Evolutionary conservation across 768 basidiomycete genomes (phyloP).

Genomic region (Cyathus striatus): DNA sequence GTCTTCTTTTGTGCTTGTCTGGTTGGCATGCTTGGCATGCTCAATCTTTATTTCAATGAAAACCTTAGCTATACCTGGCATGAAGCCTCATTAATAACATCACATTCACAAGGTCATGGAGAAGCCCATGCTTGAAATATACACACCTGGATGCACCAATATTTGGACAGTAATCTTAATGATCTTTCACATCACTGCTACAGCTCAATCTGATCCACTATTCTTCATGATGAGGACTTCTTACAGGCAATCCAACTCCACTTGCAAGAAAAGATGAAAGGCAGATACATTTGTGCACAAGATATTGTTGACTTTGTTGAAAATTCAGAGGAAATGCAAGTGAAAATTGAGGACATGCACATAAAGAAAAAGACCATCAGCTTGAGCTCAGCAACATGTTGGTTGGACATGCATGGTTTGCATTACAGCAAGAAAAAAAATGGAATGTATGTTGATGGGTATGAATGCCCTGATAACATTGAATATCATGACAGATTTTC

Average conservation of each 20-base stretch:
- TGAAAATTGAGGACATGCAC: not conserved
- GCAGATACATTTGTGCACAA: not conserved
- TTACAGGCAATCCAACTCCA: not conserved
- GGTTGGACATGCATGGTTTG: not conserved
- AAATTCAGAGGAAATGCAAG: not conserved
- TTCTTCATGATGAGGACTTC: not conserved
- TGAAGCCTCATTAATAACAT: not conserved
- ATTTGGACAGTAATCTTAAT: not conserved
- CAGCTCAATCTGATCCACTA: not conserved
- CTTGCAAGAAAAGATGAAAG: not conserved
- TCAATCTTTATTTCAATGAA: not conserved
- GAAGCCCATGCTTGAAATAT: not conserved
- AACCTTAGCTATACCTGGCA: not conserved
- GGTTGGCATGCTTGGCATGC: not conserved
- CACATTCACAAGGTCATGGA: not conserved
- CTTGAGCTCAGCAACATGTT: not conserved
- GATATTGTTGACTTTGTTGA: not conserved
- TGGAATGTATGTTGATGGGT: not conserved
- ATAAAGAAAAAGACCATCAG: not conserved
- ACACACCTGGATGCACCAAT: not conserved
- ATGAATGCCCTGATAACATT: not conserved
- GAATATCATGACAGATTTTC: not conserved
- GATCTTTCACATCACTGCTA: not conserved
- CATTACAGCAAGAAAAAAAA: not conserved
- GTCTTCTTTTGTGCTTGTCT: not conserved